Evolutionary conservation across 176 grass and related monocot species (phyloP).

Genomic region (Hordeum marinum): DNA sequence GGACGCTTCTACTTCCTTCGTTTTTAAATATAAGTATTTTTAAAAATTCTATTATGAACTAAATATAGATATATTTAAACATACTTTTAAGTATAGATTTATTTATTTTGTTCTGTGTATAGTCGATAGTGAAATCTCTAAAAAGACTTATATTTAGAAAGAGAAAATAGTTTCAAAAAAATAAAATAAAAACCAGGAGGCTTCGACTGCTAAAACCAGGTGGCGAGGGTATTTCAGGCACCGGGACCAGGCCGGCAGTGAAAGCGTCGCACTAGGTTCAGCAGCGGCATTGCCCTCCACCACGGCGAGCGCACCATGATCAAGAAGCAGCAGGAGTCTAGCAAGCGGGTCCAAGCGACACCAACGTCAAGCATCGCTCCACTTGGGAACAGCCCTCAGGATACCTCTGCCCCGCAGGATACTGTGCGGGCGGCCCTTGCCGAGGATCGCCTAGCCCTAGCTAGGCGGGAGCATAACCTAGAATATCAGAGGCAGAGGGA

Average conservation of each 20-base stretch:
- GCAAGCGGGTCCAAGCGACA: background rate
- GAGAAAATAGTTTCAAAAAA: too few relatives aligned
- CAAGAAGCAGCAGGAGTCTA: background rate
- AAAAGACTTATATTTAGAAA: too few relatives aligned
- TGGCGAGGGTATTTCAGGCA: background rate
- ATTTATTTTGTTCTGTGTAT: too few relatives aligned
- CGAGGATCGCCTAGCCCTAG: background rate
- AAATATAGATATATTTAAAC: too few relatives aligned
- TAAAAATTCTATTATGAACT: too few relatives aligned
- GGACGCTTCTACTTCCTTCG: too few relatives aligned
- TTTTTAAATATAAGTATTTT: too few relatives aligned
- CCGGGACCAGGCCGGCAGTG: background rate
- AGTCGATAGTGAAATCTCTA: too few relatives aligned
- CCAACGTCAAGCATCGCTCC: background rate
- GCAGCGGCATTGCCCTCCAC: background rate
- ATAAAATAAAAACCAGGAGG: too few relatives aligned
- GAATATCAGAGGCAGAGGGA: background rate
- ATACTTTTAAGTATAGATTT: too few relatives aligned
- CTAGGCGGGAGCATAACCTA: background rate
- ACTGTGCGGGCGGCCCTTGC: background rate
- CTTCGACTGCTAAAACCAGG: too few relatives aligned
- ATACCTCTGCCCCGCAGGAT: background rate
- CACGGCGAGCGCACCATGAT: background rate
- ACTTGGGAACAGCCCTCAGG: background rate
- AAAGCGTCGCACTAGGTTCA: background rate